These are phyloP conservation scores for Flaveria sonorensis DNA, from an alignment of 129 eudicot species.

Conservation along the genomic window DNA sequence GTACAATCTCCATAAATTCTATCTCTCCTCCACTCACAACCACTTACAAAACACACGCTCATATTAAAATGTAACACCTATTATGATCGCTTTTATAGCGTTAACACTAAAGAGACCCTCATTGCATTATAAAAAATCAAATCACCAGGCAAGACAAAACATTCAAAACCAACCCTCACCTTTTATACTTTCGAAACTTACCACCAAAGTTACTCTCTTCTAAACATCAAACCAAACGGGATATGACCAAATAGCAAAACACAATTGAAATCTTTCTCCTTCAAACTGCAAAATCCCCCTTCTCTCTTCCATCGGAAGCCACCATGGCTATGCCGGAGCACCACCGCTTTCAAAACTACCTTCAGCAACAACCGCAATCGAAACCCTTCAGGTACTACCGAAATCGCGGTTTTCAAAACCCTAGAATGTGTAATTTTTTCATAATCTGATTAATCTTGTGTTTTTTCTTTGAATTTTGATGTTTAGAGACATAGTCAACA, in stretches of 20 bases:
- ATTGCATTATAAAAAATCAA: not conserved
- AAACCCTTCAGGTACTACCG: constrained; percentile 53
- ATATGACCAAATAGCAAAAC: constrained; percentile 45
- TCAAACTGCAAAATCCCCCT: constrained; percentile 19
- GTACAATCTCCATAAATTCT: no score
- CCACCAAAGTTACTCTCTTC: constrained; percentile 7
- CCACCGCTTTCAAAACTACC: constrained; percentile 44
- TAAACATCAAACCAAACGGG: not conserved
- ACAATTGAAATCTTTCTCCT: constrained; percentile 27
- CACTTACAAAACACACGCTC: no score
- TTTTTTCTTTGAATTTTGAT: constrained; percentile 15
- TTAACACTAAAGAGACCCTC: not conserved
- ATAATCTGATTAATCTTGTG: not conserved
- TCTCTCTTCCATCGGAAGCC: constrained; percentile 11
- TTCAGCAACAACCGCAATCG: constrained; percentile 45
- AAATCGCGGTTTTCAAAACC: constrained; percentile 31
- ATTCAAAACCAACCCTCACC: not conserved
- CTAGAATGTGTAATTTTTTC: constrained; percentile 33
- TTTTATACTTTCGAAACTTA: not conserved
- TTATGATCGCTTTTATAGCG: no score
- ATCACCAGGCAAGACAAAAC: not conserved
- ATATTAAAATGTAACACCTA: no score
- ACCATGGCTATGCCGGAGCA: constrained; percentile 60
- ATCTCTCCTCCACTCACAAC: no score
- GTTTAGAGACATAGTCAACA: constrained; percentile 52